Evolutionary conservation across 2,329 filamentous ascomycete species (phyloP).

Genomic region (Geosmithia flava): DNA sequence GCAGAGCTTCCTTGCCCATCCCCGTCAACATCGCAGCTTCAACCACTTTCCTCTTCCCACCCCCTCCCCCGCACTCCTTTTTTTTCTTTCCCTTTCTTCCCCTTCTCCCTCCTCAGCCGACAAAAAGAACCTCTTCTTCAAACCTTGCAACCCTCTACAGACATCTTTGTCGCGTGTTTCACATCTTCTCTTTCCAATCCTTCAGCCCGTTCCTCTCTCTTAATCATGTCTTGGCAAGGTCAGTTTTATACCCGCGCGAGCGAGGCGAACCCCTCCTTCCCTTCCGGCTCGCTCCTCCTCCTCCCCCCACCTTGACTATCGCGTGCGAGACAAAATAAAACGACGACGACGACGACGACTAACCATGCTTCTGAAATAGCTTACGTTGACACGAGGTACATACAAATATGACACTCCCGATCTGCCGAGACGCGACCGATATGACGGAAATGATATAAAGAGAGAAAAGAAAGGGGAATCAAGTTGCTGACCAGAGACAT

Average conservation of each 20-base stretch:
- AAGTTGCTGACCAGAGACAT: neutral
- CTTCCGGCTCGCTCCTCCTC: neutral
- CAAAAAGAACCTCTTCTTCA: neutral
- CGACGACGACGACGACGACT: neutral
- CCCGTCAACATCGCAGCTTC: neutral
- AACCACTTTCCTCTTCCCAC: neutral
- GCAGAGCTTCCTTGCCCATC: neutral
- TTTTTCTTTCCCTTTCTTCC: neutral
- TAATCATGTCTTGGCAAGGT: conserved; percentile 8
- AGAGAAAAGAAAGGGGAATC: neutral
- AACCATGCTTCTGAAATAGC: conserved; percentile 16
- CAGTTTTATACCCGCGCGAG: neutral
- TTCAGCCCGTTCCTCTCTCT: neutral
- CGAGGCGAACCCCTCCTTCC: conserved; percentile 1
- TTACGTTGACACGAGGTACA: conserved; percentile 40
- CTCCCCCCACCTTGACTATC: neutral
- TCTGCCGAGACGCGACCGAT: neutral
- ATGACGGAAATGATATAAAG: neutral
- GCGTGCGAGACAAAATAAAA: neutral
- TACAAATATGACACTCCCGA: neutral
- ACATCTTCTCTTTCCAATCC: neutral
- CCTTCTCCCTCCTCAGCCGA: neutral
- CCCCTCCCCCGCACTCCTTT: neutral
- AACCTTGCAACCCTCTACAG: neutral
- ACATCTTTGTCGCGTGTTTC: neutral